A percentile compares a stretch with the other conserved stretches of the same genome.
Conservation (phyloP, 352 stramenopile species). For the Phytophthora hybrid region DNA sequence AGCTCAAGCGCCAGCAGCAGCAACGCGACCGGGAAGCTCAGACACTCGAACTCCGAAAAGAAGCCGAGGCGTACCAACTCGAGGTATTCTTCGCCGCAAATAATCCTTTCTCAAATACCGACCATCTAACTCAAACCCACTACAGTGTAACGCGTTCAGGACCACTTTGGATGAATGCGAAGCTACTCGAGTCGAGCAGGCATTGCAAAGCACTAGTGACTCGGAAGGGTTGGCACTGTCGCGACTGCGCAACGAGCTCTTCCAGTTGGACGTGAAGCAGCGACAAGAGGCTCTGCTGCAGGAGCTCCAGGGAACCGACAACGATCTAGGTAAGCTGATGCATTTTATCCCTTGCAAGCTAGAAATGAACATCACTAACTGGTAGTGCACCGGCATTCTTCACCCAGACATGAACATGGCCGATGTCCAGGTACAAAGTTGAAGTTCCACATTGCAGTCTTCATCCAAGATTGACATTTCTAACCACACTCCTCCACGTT, state of each 20-base stretch:
- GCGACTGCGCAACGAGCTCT: slow-evolving; percentile 54
- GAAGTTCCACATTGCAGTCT: neutral
- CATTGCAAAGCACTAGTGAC: slow-evolving; percentile 9
- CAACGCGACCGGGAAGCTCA: slow-evolving; percentile 32
- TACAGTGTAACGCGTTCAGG: slow-evolving; percentile 26
- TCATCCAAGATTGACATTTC: neutral
- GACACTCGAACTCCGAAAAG: slow-evolving; percentile 31
- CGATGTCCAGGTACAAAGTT: slow-evolving; percentile 51
- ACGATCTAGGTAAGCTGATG: slow-evolving; percentile 38
- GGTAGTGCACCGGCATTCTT: neutral
- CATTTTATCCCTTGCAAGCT: neutral
- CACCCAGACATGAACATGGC: slow-evolving; percentile 1
- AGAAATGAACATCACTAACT: neutral
- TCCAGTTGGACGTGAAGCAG: slow-evolving; percentile 64
- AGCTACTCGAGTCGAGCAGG: slow-evolving; percentile 26
- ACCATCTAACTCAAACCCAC: neutral
- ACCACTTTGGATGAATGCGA: slow-evolving; percentile 27
- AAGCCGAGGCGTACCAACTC: slow-evolving; percentile 35
- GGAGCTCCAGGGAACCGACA: slow-evolving; percentile 48
- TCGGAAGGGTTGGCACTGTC: slow-evolving; percentile 20
- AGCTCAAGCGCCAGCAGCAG: slow-evolving; percentile 35
- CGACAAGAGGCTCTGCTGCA: slow-evolving; percentile 46
- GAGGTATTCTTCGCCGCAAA: slow-evolving; percentile 7
- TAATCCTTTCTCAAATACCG: neutral
- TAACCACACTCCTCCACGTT: neutral